Evolutionary conservation across 1,284 basidiomycete species (phyloP).

Genomic region (Anthracocystis setariae): DNA sequence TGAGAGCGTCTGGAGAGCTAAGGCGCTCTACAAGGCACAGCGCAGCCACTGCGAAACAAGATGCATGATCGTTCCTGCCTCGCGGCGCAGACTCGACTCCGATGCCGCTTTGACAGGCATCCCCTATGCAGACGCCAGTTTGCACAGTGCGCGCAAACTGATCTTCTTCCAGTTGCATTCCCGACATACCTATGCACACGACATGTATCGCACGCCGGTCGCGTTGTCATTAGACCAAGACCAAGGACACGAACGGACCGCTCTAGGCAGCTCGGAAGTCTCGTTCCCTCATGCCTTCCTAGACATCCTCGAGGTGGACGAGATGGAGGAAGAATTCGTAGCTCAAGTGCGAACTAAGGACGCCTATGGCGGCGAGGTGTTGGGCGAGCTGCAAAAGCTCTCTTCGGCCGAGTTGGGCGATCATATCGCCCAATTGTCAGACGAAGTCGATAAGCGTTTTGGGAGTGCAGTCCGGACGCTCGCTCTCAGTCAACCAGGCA

Average conservation of each 20-base stretch:
- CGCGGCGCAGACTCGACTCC: conserved; percentile 12
- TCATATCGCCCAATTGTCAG: conserved; percentile 37
- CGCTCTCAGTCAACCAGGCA: conserved; percentile 29
- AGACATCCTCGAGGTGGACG: conserved; percentile 49
- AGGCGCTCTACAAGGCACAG: conserved; percentile 58
- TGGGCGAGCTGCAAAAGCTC: conserved; percentile 26
- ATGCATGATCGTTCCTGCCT: conserved; percentile 39
- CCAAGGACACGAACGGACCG: background rate
- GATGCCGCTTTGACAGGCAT: conserved; percentile 10
- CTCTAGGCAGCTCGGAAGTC: conserved; percentile 30
- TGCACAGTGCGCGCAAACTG: conserved; percentile 42
- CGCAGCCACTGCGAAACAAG: conserved; percentile 51
- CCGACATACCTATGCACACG: conserved; percentile 30
- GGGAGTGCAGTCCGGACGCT: conserved; percentile 13
- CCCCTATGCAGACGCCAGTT: background rate
- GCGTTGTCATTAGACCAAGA: conserved; percentile 25
- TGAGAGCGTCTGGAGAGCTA: conserved; percentile 63
- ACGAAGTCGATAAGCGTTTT: conserved; percentile 38
- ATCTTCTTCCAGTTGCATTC: conserved; percentile 59
- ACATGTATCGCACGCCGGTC: conserved; percentile 34
- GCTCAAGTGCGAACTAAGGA: conserved; percentile 44
- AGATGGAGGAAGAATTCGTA: conserved; percentile 40
- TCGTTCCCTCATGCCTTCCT: conserved; percentile 48
- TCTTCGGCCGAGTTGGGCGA: conserved; percentile 30
- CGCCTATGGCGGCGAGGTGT: conserved; percentile 16